Evolutionary conservation across 139 green algal genomes (phyloP).

Genomic region (Chlamydomonas eustigma): DNA sequence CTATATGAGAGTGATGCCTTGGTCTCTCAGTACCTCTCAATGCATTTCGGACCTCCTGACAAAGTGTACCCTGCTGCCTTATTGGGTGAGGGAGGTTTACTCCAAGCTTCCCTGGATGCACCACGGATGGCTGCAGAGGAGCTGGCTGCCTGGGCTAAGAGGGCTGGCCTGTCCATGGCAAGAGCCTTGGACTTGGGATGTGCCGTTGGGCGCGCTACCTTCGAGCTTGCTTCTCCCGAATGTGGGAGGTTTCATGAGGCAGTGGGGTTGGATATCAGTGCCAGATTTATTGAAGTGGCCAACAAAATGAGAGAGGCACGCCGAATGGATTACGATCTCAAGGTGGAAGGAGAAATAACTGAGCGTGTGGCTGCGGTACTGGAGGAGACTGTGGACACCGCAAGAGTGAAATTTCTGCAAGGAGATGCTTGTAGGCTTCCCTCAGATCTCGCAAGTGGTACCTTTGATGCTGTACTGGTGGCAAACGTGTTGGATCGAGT

Average conservation of each 20-base stretch:
- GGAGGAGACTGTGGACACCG: slow-evolving; percentile 39
- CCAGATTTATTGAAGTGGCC: slow-evolving; percentile 40
- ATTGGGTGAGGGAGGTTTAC: slow-evolving; percentile 10
- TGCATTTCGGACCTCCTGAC: slow-evolving; percentile 46
- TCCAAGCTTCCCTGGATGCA: slow-evolving; percentile 35
- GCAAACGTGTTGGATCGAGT: slow-evolving; percentile 73
- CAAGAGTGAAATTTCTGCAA: slow-evolving; percentile 53
- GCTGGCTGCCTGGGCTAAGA: slow-evolving; percentile 23
- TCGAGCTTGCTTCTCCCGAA: slow-evolving; percentile 50
- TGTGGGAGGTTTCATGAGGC: slow-evolving; percentile 36
- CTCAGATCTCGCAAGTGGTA: background rate
- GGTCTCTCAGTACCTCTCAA: slow-evolving; percentile 49
- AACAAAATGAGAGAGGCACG: slow-evolving; percentile 35
- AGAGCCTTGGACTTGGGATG: slow-evolving; percentile 75
- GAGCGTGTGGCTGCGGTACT: slow-evolving; percentile 29
- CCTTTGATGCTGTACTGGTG: slow-evolving; percentile 66
- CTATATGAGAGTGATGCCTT: slow-evolving; percentile 48
- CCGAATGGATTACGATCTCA: slow-evolving; percentile 44
- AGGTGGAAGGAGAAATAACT: slow-evolving; percentile 62
- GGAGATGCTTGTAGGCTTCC: slow-evolving; percentile 18
- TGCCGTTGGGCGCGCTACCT: slow-evolving; percentile 57
- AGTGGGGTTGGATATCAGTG: slow-evolving; percentile 14
- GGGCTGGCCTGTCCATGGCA: background rate
- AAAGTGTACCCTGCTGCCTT: slow-evolving; percentile 18
- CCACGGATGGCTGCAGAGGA: slow-evolving; percentile 34